These are phyloP conservation scores for Paradendryphiella salina DNA, from an alignment of 2,329 filamentous ascomycete genomes.

Conservation along the genomic window DNA sequence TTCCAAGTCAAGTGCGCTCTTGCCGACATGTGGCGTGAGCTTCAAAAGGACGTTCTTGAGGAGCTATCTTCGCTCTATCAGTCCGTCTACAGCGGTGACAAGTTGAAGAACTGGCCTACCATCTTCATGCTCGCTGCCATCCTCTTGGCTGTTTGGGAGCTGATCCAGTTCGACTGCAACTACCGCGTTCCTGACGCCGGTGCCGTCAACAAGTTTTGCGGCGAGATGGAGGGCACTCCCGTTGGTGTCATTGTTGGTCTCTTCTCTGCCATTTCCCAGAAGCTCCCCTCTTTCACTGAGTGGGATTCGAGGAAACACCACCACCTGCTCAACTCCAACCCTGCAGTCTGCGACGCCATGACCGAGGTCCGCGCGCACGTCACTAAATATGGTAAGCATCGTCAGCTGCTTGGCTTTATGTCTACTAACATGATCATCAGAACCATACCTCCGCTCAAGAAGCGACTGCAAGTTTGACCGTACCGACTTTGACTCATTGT, in stretches of 20 bases:
- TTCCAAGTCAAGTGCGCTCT: slow-evolving; percentile 98
- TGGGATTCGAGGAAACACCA: slow-evolving; percentile 94
- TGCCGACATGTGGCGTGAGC: slow-evolving; percentile 96
- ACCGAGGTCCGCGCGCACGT: slow-evolving; percentile 93
- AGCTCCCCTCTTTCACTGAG: slow-evolving; percentile 87
- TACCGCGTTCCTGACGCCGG: slow-evolving; percentile 85
- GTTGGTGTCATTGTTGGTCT: slow-evolving; percentile 95
- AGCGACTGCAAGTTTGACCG: slow-evolving; percentile 82
- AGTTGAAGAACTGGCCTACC: slow-evolving; percentile 97
- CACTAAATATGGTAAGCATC: slow-evolving; percentile 81
- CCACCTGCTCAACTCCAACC: slow-evolving; percentile 86
- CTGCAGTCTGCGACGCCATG: slow-evolving; percentile 91
- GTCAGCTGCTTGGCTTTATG: slow-evolving; percentile 11
- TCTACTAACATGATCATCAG: slow-evolving; percentile 60
- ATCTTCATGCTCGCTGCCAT: slow-evolving; percentile 98
- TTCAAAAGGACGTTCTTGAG: slow-evolving; percentile 94
- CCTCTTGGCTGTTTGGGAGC: slow-evolving; percentile 91
- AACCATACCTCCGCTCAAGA: slow-evolving; percentile 82
- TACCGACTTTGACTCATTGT: slow-evolving; percentile 90
- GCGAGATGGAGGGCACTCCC: slow-evolving; percentile 93
- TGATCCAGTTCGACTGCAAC: slow-evolving; percentile 98
- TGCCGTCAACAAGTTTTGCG: slow-evolving; percentile 91
- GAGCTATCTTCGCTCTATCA: slow-evolving; percentile 91
- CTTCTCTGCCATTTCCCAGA: slow-evolving; percentile 97
- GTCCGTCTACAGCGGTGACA: slow-evolving; percentile 96